Conservation (phyloP, 164 flowering plant genomes). For the Echeveria elegans region DNA sequence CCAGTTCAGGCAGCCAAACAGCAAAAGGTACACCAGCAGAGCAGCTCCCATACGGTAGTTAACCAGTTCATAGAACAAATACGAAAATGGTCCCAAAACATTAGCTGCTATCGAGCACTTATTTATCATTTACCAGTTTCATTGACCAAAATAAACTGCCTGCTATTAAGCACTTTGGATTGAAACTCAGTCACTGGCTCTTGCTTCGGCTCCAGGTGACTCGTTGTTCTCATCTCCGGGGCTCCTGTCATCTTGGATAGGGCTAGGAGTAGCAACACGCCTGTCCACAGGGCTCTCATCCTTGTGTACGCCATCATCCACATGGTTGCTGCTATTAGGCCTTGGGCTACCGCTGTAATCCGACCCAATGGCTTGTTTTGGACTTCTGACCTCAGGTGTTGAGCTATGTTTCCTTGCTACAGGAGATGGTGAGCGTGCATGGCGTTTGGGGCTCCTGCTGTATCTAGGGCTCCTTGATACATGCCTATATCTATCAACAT, state of each 20-base stretch:
- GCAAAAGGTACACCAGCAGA: no score
- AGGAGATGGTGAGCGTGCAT: not conserved
- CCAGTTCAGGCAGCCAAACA: no score
- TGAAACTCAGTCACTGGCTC: no score
- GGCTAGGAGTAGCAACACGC: not conserved
- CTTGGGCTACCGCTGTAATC: not conserved
- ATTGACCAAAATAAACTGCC: no score
- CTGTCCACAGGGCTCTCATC: not conserved
- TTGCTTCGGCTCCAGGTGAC: no score
- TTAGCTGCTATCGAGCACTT: no score
- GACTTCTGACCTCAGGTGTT: not conserved
- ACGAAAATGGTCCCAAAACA: no score
- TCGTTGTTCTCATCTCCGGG: not conserved
- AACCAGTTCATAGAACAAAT: no score
- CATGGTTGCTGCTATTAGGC: not conserved
- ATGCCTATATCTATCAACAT: not conserved
- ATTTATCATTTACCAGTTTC: no score
- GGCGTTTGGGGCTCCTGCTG: not conserved
- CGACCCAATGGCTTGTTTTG: not conserved
- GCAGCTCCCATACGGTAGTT: no score
- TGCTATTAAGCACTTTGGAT: no score
- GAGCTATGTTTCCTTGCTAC: not conserved
- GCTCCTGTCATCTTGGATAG: not conserved
- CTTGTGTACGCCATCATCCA: not conserved
- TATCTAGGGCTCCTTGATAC: not conserved